Evolutionary conservation across 2,329 filamentous ascomycete genomes (phyloP), one percentile per base, ranked within the genome.

Genomic region (Neurospora sp.): DNA sequence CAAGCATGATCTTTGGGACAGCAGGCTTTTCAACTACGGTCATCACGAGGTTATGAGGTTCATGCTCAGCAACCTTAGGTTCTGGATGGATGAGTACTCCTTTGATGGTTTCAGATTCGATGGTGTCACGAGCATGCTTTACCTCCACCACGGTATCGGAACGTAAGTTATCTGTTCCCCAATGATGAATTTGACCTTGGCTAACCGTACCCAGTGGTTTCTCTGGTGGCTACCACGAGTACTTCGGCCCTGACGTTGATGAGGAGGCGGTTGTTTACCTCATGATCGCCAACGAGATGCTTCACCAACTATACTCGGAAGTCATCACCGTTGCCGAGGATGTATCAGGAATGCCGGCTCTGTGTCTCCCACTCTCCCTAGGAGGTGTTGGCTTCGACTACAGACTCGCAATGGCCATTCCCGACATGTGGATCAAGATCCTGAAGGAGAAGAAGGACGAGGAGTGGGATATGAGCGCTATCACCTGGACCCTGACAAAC

Each of bases 341-440:
- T 78, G 96, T 99, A 10, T 98, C 95, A 8, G 96, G 96, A 19
- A 99, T 99, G 96, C 96, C 96, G 17, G 95, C 93, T n/a, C 84
- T 99, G 66, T 98, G 96, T 80, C 81, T 99, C 43, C 89, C 92
- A 6, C 83, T 97, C 46, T 90, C 91, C 1, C 84, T 97, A 1
- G 96, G 96, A 19, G 96, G 96, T 72, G 89, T 98, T 74, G 96
- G 96, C 36, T 99, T 99, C 79, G 96, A 99, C 81, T 99, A 99
- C 81, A 89, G 96, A 74, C 88, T 99, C 39, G 94, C 94, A 69
- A 99, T 99, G 96, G 96, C 96, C 4, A 89, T 99, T 72, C 96
- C 96, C 4, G 96, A 99, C 80, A 92, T 99, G 88, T 99, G 96
- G 89, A 99, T 99, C 85, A 99, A 99, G 83, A 92, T 96, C 78